These are phyloP conservation scores for Termitomyces titanicus DNA, from an alignment of 768 basidiomycete genomes.

Conservation along the genomic window DNA sequence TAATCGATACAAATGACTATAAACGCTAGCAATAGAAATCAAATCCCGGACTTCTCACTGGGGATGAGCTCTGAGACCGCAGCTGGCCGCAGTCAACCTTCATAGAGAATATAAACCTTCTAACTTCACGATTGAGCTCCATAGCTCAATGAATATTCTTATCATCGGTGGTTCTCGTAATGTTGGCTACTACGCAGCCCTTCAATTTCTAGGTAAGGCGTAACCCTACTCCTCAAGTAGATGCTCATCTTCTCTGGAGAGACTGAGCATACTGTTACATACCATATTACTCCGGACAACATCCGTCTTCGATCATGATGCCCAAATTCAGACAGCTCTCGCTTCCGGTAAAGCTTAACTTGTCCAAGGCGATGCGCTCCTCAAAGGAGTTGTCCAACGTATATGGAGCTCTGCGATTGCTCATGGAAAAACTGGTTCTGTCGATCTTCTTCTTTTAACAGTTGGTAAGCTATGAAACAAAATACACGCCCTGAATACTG, in stretches of 20 bases:
- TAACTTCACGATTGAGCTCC: background rate
- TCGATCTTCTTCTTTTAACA: constrained; percentile 59
- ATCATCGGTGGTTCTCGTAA: constrained; percentile 51
- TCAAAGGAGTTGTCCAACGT: constrained; percentile 43
- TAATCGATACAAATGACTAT: background rate
- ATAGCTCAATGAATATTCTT: constrained; percentile 31
- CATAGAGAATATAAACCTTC: no score
- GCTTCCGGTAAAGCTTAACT: constrained; percentile 47
- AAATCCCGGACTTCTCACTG: background rate
- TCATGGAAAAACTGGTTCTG: constrained; percentile 20
- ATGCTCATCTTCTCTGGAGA: constrained; percentile 27
- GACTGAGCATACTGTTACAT: constrained; percentile 58
- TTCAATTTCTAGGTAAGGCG: constrained; percentile 42
- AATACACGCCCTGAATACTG: background rate
- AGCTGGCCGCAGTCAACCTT: no score
- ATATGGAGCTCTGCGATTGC: constrained; percentile 47
- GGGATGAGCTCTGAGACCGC: no score
- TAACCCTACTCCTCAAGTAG: background rate
- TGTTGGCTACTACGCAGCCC: constrained; percentile 47
- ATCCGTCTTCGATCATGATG: constrained; percentile 50
- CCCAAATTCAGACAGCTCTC: constrained; percentile 46
- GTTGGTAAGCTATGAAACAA: constrained; percentile 39
- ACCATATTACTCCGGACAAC: constrained; percentile 58
- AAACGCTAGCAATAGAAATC: background rate
- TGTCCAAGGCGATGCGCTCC: constrained; percentile 58